Base-by-base conservation (phyloP, 768 basidiomycete species). In the Tephrocybe rancida region DNA sequence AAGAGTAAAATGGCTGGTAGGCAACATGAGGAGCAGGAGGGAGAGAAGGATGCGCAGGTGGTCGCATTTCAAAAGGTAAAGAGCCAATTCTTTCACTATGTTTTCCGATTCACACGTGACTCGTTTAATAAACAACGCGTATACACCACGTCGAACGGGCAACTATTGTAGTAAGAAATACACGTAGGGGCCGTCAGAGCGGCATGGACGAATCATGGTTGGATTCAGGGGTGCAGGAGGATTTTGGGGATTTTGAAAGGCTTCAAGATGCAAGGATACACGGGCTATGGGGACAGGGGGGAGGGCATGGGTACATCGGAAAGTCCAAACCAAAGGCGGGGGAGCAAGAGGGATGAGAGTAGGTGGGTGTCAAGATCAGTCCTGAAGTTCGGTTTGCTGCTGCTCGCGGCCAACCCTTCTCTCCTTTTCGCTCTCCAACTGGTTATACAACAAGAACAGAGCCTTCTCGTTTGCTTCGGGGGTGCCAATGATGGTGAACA, bases 401-500 rank as follows among this genome's bases (percentile, higher is more conserved):
- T 89, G 85, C 69, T 93, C 92, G 60, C 88, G 80, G 50, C 90
- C 90, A 53, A 95, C 90, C 63, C 94, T 82, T 71, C 94, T 83
- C 75, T 95, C 92, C 76, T 96, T 96, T 83, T 95, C 93, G 68
- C 87, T 94, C 76, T 97, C 95, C 58, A 96, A 78, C 68, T 97
- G 96, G 65, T 96, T 95, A 75, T 98, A 99, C 57, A 99, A 81
- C 55, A 99, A 76, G 80, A 96, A 98, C 54, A 99, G 76, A 2
- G 97, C 97, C 74, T 98, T 96, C 75, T 99, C 96, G 71, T 97
- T 98, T 61, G 92, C 90, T 72, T 95, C 92, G 44, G 93, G 90
- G 11, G 94, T 94, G 50, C 97, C 97, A 43, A 97, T 82, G 69
- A 99, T 98, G 57, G 97, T 94, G 78, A 99, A 99, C 96, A 99